Evolutionary conservation across 768 basidiomycete species (phyloP).

Genomic region (Neoboletus subvelutipes): DNA sequence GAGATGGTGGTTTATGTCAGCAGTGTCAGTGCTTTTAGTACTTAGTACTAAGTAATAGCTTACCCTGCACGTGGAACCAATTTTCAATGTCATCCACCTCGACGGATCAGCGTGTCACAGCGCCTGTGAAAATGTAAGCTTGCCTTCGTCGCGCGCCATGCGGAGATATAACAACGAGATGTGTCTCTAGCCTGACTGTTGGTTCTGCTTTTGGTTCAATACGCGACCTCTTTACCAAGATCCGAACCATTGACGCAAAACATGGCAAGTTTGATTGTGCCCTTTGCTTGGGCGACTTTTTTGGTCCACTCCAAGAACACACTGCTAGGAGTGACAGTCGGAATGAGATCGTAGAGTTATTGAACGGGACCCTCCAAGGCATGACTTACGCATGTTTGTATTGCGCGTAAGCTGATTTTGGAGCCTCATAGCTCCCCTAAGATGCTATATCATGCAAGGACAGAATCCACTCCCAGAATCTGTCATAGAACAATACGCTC

Average conservation of each 20-base stretch:
- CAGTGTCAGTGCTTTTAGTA: not conserved
- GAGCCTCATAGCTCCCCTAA: slow-evolving; percentile 65
- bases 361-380: slow-evolving; percentile 72
- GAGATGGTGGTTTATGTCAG: slow-evolving; percentile 26
- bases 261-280: slow-evolving; percentile 91
- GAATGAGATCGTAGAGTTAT: slow-evolving; percentile 56
- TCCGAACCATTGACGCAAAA: slow-evolving; percentile 82
- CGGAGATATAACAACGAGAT: slow-evolving; percentile 2
- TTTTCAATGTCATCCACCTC: slow-evolving; percentile 25
- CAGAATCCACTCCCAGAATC: slow-evolving; percentile 67
- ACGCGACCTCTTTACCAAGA: slow-evolving; percentile 72
- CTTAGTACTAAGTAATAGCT: not conserved
- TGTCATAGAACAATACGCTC: slow-evolving; percentile 73
- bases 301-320: slow-evolving; percentile 52
- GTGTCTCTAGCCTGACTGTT: slow-evolving; percentile 58
- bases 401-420: slow-evolving; percentile 11
- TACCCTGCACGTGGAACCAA: not conserved
- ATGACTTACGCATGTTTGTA: slow-evolving; percentile 11
- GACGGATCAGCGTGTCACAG: slow-evolving; percentile 1
- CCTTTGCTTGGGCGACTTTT: slow-evolving; percentile 84
- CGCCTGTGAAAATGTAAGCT: slow-evolving; percentile 35
- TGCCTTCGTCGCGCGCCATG: not conserved
- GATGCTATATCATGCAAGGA: slow-evolving; percentile 93
- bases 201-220: slow-evolving; percentile 80
- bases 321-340: slow-evolving; percentile 34